phyloP scores from a whole-genome alignment of 129 eudicot genomes.

The Ambrosia artemisiifolia region DNA sequence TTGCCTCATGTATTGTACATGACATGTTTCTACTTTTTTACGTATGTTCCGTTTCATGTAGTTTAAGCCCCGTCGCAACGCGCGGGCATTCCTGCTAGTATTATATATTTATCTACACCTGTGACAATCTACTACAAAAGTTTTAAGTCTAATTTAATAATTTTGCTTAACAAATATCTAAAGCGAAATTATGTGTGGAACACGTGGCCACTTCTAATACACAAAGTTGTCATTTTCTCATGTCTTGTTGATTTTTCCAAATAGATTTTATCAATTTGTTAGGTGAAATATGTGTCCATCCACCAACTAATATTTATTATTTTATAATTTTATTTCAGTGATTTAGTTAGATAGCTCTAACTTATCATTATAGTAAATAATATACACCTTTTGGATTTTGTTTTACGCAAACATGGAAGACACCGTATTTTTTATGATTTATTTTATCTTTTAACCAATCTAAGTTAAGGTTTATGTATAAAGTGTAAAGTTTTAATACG shows the following conservation, averaged over 20 bases:
- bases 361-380: background rate
- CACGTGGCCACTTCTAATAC: background rate
- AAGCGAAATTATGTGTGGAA: background rate
- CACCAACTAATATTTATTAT: background rate
- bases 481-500: no score
- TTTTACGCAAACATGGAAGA: no score
- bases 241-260: background rate
- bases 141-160: background rate
- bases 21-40: no score
- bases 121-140: background rate
- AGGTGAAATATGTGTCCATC: background rate
- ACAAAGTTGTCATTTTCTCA: background rate
- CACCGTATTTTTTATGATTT: no score
- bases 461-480: no score
- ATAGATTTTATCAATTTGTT: background rate
- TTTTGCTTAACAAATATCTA: background rate
- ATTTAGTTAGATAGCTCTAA: background rate
- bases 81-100: no score
- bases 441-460: no score
- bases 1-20: no score
- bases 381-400: background rate
- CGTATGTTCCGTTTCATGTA: no score
- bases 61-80: no score
- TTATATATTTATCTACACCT: background rate
- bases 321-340: background rate